Percentiles rank a stretch among this genome's conserved stretches.
Conservation (phyloP, 108 stramenopile genomes). For the Halocafeteria seosinensis region DNA sequence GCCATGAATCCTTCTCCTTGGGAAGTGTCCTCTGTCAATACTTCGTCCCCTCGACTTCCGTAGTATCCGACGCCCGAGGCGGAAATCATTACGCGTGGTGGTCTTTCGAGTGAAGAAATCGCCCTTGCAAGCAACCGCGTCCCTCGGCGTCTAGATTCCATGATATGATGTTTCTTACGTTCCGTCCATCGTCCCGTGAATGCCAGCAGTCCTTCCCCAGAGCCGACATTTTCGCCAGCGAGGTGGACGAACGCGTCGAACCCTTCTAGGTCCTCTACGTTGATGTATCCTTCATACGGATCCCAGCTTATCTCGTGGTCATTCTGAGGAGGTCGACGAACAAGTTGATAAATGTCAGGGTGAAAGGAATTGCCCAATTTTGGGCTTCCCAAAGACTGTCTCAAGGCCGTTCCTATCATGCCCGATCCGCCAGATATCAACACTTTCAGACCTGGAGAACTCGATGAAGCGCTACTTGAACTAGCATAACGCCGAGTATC, state of each 20-base stretch:
- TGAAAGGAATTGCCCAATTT: neutral
- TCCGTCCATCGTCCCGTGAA: slow-evolving; percentile 8
- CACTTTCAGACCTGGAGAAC: too few relatives aligned
- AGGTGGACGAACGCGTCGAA: slow-evolving; percentile 7
- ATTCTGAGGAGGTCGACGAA: neutral
- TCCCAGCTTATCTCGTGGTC: slow-evolving; percentile 2
- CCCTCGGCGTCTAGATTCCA: neutral
- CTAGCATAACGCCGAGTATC: too few relatives aligned
- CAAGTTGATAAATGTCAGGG: neutral
- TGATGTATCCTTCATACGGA: neutral
- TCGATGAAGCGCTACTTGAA: too few relatives aligned
- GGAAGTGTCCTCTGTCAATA: neutral
- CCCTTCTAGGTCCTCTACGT: neutral
- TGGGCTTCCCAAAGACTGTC: neutral
- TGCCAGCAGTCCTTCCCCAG: neutral
- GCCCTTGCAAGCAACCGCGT: neutral
- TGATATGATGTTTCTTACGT: neutral
- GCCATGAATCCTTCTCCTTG: slow-evolving; percentile 5
- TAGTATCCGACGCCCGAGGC: slow-evolving; percentile 5
- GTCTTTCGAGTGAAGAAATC: neutral
- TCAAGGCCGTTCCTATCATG: neutral
- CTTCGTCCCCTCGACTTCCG: neutral
- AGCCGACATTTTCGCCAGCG: slow-evolving; percentile 8
- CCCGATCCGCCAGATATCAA: neutral
- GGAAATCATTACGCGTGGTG: neutral